These are phyloP conservation scores for Fusarium virguliforme DNA, from an alignment of 2,329 filamentous ascomycete species.

Conservation along the genomic window DNA sequence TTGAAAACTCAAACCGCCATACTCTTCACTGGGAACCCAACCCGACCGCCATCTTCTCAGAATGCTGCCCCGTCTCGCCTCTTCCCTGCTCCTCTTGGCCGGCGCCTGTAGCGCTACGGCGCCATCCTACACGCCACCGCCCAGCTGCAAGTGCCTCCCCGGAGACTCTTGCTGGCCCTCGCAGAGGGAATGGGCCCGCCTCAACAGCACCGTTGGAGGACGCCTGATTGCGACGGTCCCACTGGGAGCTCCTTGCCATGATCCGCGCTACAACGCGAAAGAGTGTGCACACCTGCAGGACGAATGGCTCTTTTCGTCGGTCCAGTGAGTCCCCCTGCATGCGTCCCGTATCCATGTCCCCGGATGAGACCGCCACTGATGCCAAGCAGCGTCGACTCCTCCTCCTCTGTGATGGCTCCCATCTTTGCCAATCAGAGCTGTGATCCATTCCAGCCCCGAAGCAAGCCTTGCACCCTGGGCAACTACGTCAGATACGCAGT, in stretches of 20 bases:
- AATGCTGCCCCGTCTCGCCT: neutral
- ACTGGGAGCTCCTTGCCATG: conserved; percentile 66
- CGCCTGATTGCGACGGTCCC: conserved; percentile 67
- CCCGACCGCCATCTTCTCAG: neutral
- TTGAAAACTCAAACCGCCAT: neutral
- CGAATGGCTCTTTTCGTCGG: conserved; percentile 62
- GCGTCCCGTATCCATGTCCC: neutral
- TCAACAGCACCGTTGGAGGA: conserved; percentile 68
- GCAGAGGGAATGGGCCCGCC: conserved; percentile 58
- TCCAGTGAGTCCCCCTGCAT: conserved; percentile 58
- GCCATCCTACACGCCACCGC: neutral
- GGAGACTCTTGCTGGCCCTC: conserved; percentile 69
- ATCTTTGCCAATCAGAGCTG: conserved; percentile 60
- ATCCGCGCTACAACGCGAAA: conserved; percentile 62
- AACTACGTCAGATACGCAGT: conserved; percentile 62
- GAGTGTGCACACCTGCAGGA: conserved; percentile 61
- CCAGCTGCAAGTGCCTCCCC: conserved; percentile 53
- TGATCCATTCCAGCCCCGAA: conserved; percentile 54
- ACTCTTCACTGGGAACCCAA: neutral
- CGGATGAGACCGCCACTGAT: conserved; percentile 3
- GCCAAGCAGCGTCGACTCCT: conserved; percentile 35
- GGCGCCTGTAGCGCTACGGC: neutral
- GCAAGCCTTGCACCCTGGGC: conserved; percentile 60
- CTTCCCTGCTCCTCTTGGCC: conserved; percentile 19
- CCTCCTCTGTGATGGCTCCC: conserved; percentile 54